Base-by-base conservation (phyloP, 202 grass and related monocot species). In the Panicum virgatum region DNA sequence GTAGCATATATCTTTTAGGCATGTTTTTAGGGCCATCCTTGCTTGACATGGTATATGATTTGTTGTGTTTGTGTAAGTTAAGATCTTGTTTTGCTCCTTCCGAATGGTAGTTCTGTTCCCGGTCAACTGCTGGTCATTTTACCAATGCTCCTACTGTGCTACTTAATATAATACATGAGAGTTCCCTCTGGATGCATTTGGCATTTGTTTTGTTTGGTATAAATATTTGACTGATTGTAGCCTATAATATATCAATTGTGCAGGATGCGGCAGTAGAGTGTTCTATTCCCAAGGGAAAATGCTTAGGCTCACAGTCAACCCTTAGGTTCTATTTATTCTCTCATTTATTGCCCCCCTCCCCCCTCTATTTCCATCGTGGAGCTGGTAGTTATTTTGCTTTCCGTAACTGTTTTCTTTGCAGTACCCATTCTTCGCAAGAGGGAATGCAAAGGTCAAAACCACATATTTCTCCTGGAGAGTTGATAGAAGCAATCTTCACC, bases 401-500 rank as follows among this genome's bases (percentile, higher is more conserved):
- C 3, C n/a, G 15, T 29, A 6, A 72, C 38, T 38, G 10, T 39
- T 65, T 11, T 60, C 53, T 62, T 75, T 84, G 68, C 51, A 82
- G 79, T 30, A 40, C 56, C 38, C 32, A 23, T 40, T 73, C 73
- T 66, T 78, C 42, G 3, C 57, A 62, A 69, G 75, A 25, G 48
- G 54, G 74, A 29, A 73, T 62, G 68, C 40, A 58, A 75, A 59
- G 76, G 40, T 65, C 69, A 62, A 59, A 82, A 59, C 2, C 44
- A 37, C 73, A 79, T 76, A 91, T 91, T 75, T 86, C 85, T 83
- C 87, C 92, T 63, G 86, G 72, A 56, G 92, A 98, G 66, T 69
- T 98, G 69, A 38, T 98, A 69, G 83, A 89, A 80, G 84, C 92
- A 73, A 77, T 98, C 27, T 98, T 98, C 80, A 88, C 80, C 73